Conservation (phyloP, 805 yeast genomes). For the Huiozyma naganishii region DNA sequence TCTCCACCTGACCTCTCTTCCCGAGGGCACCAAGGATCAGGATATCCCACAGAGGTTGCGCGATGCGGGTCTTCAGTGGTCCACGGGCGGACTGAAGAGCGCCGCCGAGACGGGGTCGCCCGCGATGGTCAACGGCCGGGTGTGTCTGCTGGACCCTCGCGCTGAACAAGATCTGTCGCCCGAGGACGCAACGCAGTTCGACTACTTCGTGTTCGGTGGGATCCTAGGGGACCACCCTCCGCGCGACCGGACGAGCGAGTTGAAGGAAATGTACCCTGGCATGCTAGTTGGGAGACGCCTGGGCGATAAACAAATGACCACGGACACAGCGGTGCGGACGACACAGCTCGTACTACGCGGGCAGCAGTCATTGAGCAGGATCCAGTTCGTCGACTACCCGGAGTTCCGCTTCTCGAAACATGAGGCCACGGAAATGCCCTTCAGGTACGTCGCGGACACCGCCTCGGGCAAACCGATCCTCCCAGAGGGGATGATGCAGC, state of each 20-base stretch:
- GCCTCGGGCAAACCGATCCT: slow-evolving; percentile 58
- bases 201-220: slow-evolving; percentile 92
- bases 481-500: slow-evolving; percentile 83
- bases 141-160: slow-evolving; percentile 83
- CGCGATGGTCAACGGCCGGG: slow-evolving; percentile 35
- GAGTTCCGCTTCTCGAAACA: slow-evolving; percentile 79
- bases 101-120: slow-evolving; percentile 14
- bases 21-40: slow-evolving; percentile 43
- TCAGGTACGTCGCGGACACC: slow-evolving; percentile 66
- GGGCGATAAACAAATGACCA: slow-evolving; percentile 89
- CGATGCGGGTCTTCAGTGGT: slow-evolving; percentile 68
- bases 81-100: slow-evolving; percentile 57
- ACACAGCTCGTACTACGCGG: slow-evolving; percentile 70
- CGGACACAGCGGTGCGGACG: slow-evolving; percentile 93
- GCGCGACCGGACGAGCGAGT: slow-evolving; percentile 86
- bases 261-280: slow-evolving; percentile 61
- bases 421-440: slow-evolving; percentile 97
- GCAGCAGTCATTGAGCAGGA: slow-evolving; percentile 50
- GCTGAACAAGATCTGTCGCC: slow-evolving; percentile 70
- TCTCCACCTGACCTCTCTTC: slow-evolving; percentile 66
- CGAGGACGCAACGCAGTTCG: slow-evolving; percentile 52
- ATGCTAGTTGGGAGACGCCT: slow-evolving; percentile 71
- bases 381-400: slow-evolving; percentile 84
- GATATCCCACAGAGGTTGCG: slow-evolving; percentile 55
- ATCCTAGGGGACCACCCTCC: slow-evolving; percentile 89